Evolutionary conservation across 352 stramenopile genomes (phyloP), one percentile per base, ranked within the genome.

Genomic region (Phytophthora idaei): DNA sequence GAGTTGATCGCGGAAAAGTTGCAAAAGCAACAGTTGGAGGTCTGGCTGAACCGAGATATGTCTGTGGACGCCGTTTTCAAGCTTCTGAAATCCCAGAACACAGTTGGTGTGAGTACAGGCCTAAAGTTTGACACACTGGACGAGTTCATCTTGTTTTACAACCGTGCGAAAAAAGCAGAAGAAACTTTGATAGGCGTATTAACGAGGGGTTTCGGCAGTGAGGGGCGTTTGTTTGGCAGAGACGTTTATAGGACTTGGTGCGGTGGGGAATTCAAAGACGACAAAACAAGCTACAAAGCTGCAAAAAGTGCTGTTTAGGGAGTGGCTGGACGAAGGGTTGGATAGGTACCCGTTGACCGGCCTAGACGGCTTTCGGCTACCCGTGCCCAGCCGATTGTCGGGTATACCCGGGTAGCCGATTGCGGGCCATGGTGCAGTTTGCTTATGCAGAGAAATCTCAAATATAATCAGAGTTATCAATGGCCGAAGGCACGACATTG

Each of bases 21-120:
- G 29, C 36, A 46, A 4, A 5, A 25, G n/a, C 34, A 32, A 25
- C 50, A 57, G 12, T 34, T 57, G 17, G 25, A 57, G 28, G 4
- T 21, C 31, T 58, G 51, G 36, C 4, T 58, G 25, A 48, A 37
- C 0, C 25, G 27, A 1, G n/a, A 25, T 21, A 57, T 51, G 27
- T 51, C 57, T 7, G 34, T 17, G 5, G 28, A 64, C 12, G 47
- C 44, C 45, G 57, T 57, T 27, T 28, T 57, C 27, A 8, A 12
- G 25, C 12, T 64, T 0, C n/a, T 64, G 7, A 57, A 51, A 5
- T 14, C 61, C 5, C 9, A 47, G n/a, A 11, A 45, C 5, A 61
- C 5, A 31, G 5, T 9, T n/a, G 2, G 6, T 11, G 7, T 37
- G 7, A 11, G 12, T 36, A 37, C 29, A 14, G 31, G 1, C 10